Evolutionary conservation across 2,329 filamentous ascomycete genomes (phyloP), one percentile per base, ranked within the genome.

Genomic region (Neocatenulostroma microsporum): DNA sequence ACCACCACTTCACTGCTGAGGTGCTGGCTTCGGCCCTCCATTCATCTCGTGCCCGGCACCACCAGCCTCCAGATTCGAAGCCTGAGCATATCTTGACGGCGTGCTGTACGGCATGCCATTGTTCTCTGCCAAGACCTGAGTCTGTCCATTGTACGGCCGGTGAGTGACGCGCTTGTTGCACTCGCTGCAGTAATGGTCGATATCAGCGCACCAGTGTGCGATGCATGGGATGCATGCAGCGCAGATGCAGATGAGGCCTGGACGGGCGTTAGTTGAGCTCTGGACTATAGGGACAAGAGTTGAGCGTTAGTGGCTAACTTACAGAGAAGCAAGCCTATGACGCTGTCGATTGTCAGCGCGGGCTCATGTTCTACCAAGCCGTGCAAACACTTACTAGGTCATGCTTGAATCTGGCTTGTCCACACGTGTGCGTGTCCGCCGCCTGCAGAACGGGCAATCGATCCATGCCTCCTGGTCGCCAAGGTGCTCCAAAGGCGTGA

Each of bases 131-230:
- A n/a, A n/a, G n/a, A n/a, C n/a, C n/a, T n/a, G n/a, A n/a, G n/a
- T n/a, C n/a, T n/a, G 23, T 19, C 31, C 31, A n/a, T 34, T 28
- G 21, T 35, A 39, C 26, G 26, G 26, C 26, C 15, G 10, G 26
- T 29, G 13, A 10, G 26, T 14, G 26, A 29, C 11, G 8, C 15
- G 26, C 13, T 29, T 29, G 26, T 29, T 29, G 26, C 26, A 29
- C 9, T 14, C 13, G 26, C 15, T 14, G 13, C 26, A 29, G 26
- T 29, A 29, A 14, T 29, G 15, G 26, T 21, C 18, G 13, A 24
- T 9, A 21, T 32, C 27, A 9, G 19, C 8, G 21, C 18, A 11
- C 21, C 21, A 36, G 21, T 36, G n/a, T 12, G 14, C 21, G 14
- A 7, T 17, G 24, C 26, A 29, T n/a, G 30, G 30, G 3, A 33